These are phyloP conservation scores for Aspergillus fischeri DNA, from an alignment of 2,329 filamentous ascomycete genomes.

Conservation along the genomic window DNA sequence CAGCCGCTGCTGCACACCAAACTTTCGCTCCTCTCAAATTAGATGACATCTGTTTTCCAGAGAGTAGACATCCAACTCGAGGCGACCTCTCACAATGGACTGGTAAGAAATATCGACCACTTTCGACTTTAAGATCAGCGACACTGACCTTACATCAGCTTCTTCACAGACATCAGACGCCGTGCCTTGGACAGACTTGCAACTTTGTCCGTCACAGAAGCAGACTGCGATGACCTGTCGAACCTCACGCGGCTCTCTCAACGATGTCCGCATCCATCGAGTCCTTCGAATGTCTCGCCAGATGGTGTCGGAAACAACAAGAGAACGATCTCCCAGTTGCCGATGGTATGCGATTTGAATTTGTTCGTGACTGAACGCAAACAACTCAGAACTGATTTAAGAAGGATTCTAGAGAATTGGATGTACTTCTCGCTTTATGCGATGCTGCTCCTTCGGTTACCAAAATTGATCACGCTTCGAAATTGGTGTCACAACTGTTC, in stretches of 20 bases:
- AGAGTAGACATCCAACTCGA: neutral
- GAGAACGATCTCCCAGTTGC: conserved; percentile 34
- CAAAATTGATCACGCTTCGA: conserved; percentile 67
- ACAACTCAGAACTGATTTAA: conserved; percentile 16
- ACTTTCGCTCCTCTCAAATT: neutral
- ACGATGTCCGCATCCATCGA: conserved; percentile 23
- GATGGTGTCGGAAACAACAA: conserved; percentile 36
- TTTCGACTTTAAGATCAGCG: neutral
- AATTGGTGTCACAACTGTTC: conserved; percentile 71
- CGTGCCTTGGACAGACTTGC: conserved; percentile 44
- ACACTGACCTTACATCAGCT: conserved; percentile 20
- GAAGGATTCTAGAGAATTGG: conserved; percentile 82
- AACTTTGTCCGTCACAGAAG: conserved; percentile 35
- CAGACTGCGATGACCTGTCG: conserved; percentile 24
- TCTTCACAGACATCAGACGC: conserved; percentile 34
- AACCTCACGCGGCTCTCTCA: conserved; percentile 36
- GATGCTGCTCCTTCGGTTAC: conserved; percentile 77
- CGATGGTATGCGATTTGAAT: conserved; percentile 31
- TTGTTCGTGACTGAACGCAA: neutral
- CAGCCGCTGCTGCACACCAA: neutral
- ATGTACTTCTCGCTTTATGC: conserved; percentile 86
- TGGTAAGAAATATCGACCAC: conserved; percentile 19
- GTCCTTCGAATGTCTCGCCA: conserved; percentile 26
- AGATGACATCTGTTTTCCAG: neutral
- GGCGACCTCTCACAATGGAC: conserved; percentile 22